Evolutionary conservation across 2,329 filamentous ascomycete genomes (phyloP), one percentile per base, ranked within the genome.

Genomic region (Lasiodiplodia citricola): DNA sequence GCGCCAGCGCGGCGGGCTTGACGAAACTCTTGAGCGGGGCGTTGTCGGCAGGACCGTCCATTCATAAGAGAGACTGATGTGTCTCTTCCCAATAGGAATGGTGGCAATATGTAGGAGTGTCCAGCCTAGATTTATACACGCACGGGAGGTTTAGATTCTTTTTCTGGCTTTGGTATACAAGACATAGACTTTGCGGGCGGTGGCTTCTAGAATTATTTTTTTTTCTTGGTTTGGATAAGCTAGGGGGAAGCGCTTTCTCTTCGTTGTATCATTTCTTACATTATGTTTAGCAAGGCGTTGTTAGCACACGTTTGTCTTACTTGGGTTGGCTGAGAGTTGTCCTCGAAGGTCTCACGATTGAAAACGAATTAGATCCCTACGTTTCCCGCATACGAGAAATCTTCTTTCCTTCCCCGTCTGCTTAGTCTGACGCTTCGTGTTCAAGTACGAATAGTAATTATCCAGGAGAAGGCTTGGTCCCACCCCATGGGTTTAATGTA

Each of bases 11-110:
- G 14, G 47, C 63, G 21, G 69, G 72, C 51, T 66, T 76, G 47
- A 69, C 71, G 2, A 71, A 72, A 56, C 71, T 76, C 25, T 70
- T 76, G 55, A 70, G 68, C n/a, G 74, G 74, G 5, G 76, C 74
- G 14, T 66, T 78, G 66, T 73, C 69, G 58, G 76, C 75, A n/a
- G 75, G 75, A 14, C 76, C 76, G 35, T 75, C 71, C n/a, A 71
- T 75, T 57, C 70, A 68, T 67, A 64, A 64, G 60, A 64, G 41
- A 28, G 60, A 50, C 2, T 64, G 31, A 38, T 18, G 14, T 44
- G 16, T 44, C 16, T 14, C 16, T n/a, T 3, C 14, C n/a, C 44
- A 11, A 47, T 4, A 18, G n/a, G 8, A 21, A 47, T 47, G 44
- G 44, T 18, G n/a, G n/a, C 18, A 47, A 52, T 14, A 54, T 21